phyloP scores from a whole-genome alignment of 2,329 filamentous ascomycete species.

The Cytospora paraplurivora region DNA sequence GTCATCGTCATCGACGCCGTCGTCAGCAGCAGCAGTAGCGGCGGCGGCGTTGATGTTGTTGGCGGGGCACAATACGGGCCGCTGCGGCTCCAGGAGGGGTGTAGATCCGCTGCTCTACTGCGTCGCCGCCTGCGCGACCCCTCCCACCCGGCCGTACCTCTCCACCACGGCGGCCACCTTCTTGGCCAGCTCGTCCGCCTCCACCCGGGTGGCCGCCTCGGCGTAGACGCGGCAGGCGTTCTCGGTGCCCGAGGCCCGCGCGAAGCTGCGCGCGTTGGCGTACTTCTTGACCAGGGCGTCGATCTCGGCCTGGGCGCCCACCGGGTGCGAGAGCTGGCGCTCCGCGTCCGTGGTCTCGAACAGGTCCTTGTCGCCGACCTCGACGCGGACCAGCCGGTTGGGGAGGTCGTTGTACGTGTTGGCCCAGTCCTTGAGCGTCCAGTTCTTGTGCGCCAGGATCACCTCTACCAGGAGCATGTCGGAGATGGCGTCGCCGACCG shows the following conservation, averaged over 20 bases:
- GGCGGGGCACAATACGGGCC: neutral
- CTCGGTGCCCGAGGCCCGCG: constrained; percentile 90
- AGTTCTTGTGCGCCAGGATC: constrained; percentile 92
- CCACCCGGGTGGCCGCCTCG: constrained; percentile 84
- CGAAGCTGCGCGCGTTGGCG: constrained; percentile 85
- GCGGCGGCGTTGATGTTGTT: neutral
- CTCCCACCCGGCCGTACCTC: constrained; percentile 51
- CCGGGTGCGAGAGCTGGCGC: constrained; percentile 77
- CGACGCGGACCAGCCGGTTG: constrained; percentile 90
- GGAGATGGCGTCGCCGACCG: constrained; percentile 92
- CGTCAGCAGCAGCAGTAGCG: neutral
- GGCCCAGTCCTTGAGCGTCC: constrained; percentile 89
- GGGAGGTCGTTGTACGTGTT: constrained; percentile 91
- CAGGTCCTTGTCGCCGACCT: constrained; percentile 82
- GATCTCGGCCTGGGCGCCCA: constrained; percentile 80
- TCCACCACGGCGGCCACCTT: constrained; percentile 78
- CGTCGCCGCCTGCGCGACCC: constrained; percentile 32
- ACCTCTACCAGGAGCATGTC: constrained; percentile 96
- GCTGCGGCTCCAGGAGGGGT: constrained; percentile 8
- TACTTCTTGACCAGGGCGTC: constrained; percentile 89
- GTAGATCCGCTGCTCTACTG: constrained; percentile 26
- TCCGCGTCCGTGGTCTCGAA: constrained; percentile 95
- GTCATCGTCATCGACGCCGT: too few species aligned
- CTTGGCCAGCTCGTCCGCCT: constrained; percentile 87
- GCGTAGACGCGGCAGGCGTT: constrained; percentile 96